Percentiles rank a stretch among this genome's conserved stretches.
Conservation (phyloP, 163 green algal genomes). For the Chloromonas sp. region DNA sequence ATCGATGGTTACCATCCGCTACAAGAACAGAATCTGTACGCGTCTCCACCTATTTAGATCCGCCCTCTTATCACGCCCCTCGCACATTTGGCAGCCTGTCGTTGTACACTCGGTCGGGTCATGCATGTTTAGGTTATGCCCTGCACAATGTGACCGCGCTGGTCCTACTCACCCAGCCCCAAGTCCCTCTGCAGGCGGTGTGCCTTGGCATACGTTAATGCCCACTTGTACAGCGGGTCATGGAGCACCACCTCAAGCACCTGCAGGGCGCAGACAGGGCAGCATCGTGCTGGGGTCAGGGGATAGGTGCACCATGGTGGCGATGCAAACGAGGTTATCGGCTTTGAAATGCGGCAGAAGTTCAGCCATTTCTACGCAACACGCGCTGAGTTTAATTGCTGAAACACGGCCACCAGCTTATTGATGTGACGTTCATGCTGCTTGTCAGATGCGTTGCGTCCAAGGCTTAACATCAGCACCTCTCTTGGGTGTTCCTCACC, state of each 20-base stretch:
- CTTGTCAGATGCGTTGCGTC: too few species aligned
- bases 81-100: neutral
- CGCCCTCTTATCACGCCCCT: neutral
- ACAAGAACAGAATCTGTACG: too few species aligned
- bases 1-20: too few species aligned
- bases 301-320: too few species aligned
- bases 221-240: slow-evolving; percentile 88
- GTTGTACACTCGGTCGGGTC: neutral
- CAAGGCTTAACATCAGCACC: too few species aligned
- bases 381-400: too few species aligned
- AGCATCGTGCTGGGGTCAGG: neutral
- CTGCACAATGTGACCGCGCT: neutral
- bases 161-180: neutral
- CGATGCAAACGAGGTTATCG: too few species aligned
- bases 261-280: slow-evolving; percentile 1
- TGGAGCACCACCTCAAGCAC: slow-evolving; percentile 91
- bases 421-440: too few species aligned
- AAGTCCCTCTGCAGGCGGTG: slow-evolving; percentile 52
- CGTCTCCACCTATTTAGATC: neutral
- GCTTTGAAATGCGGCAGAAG: too few species aligned
- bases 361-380: too few species aligned
- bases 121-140: neutral
- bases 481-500: neutral
- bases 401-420: too few species aligned
- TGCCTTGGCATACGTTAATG: slow-evolving; percentile 55